Conservation (phyloP, 306 rosid genomes). For the Quercus bicolor region DNA sequence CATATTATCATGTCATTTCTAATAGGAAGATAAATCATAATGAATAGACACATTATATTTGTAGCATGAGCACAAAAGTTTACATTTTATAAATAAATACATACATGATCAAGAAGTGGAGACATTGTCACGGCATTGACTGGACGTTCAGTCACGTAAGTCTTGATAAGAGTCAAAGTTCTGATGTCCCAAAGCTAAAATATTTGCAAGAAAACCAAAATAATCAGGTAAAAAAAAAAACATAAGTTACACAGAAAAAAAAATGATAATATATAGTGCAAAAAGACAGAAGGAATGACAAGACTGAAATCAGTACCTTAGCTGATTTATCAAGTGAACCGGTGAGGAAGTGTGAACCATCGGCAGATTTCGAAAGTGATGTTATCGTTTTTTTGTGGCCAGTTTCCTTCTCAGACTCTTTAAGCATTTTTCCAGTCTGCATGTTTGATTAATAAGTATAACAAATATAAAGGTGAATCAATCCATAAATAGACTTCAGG, state of each 20-base stretch:
- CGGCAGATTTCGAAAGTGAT: slow-evolving; percentile 63
- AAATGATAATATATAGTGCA: background rate
- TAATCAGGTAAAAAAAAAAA: background rate
- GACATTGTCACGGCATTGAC: slow-evolving; percentile 98
- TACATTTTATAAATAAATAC: slow-evolving; percentile 20
- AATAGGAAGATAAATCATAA: background rate
- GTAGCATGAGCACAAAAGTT: background rate
- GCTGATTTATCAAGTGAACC: slow-evolving; percentile 95
- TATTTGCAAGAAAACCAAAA: background rate
- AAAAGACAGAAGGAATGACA: background rate
- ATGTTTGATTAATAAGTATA: background rate
- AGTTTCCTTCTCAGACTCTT: slow-evolving; percentile 69
- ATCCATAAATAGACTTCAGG: background rate
- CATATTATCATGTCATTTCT: background rate
- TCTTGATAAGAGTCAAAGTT: slow-evolving; percentile 81
- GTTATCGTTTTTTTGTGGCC: slow-evolving; percentile 79
- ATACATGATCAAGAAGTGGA: slow-evolving; percentile 89
- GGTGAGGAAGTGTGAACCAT: slow-evolving; percentile 80
- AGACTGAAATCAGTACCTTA: slow-evolving; percentile 36
- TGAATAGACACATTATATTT: background rate
- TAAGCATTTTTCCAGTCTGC: slow-evolving; percentile 77
- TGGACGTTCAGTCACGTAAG: slow-evolving; percentile 81
- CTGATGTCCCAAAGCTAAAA: slow-evolving; percentile 86
- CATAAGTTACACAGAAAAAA: background rate
- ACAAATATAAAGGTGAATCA: background rate